Evolutionary conservation across 2,329 filamentous ascomycete species (phyloP).

Genomic region (Chrysosporium keratinophilum): DNA sequence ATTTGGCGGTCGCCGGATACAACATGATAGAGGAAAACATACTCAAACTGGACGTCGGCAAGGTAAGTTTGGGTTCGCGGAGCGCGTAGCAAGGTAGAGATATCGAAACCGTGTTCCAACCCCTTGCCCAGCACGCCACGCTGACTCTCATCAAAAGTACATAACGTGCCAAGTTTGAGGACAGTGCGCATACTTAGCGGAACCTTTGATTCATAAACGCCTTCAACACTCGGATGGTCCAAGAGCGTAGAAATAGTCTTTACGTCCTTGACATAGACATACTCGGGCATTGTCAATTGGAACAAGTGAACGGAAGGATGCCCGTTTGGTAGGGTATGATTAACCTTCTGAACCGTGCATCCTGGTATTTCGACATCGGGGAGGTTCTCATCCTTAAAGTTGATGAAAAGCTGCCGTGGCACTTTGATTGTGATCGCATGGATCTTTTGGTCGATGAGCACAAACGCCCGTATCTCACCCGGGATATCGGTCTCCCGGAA

Average conservation of each 20-base stretch:
- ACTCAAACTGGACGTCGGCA: conserved; percentile 61
- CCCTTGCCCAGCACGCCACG: conserved; percentile 85
- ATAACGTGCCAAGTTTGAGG: conserved; percentile 78
- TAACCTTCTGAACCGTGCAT: conserved; percentile 86
- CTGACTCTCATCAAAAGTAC: conserved; percentile 85
- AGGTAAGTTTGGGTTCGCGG: conserved; percentile 65
- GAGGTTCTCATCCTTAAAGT: conserved; percentile 75
- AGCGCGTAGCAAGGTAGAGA: conserved; percentile 60
- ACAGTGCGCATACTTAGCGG: conserved; percentile 79
- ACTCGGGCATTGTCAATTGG: conserved; percentile 81
- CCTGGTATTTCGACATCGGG: conserved; percentile 79
- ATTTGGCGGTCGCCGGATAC: conserved; percentile 82
- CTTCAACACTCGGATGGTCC: conserved; percentile 88
- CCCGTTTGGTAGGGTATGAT: conserved; percentile 85
- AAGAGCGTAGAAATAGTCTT: conserved; percentile 75
- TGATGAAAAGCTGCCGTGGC: conserved; percentile 79
- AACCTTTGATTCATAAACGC: conserved; percentile 90
- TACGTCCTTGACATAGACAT: conserved; percentile 72
- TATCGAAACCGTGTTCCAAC: conserved; percentile 84
- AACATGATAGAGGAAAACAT: conserved; percentile 89
- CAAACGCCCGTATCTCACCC: conserved; percentile 77
- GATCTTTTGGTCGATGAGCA: conserved; percentile 86
- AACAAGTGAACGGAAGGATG: conserved; percentile 91
- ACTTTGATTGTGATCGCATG: conserved; percentile 83
- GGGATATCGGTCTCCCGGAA: conserved; percentile 71